phyloP scores from a whole-genome alignment of 192 early-diverging fungal species.

The Diversispora epigaea region DNA sequence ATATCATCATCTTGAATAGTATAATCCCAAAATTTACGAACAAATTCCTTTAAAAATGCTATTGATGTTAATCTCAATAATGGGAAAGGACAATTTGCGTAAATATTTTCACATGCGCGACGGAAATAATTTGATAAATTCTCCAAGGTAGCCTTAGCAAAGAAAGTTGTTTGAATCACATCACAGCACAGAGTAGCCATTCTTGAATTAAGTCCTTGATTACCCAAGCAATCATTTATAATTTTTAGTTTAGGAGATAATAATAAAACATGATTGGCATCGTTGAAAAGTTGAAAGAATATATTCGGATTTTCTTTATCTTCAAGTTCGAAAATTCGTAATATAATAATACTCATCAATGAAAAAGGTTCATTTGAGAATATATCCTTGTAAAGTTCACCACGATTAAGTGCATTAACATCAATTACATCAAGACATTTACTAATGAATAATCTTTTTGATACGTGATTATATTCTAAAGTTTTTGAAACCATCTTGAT shows the following conservation, averaged over 20 bases:
- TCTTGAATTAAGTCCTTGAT: neutral
- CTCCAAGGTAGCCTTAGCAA: neutral
- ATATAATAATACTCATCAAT: slow-evolving; percentile 2
- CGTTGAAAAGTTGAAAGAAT: slow-evolving; percentile 8
- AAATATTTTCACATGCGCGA: neutral
- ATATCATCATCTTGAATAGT: neutral
- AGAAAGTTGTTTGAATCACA: slow-evolving; percentile 29
- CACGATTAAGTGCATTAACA: neutral
- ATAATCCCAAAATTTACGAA: slow-evolving; percentile 18
- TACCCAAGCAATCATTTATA: slow-evolving; percentile 13
- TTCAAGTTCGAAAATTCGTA: neutral
- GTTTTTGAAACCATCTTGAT: neutral
- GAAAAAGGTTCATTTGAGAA: slow-evolving; percentile 10
- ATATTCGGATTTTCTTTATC: neutral
- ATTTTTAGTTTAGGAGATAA: slow-evolving; percentile 1
- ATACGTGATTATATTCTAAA: neutral
- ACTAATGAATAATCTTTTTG: slow-evolving; percentile 16
- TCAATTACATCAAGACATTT: slow-evolving; percentile 9
- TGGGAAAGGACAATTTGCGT: neutral
- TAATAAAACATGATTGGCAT: neutral
- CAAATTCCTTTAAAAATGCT: slow-evolving; percentile 31
- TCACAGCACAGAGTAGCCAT: slow-evolving; percentile 28
- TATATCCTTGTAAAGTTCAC: slow-evolving; percentile 10
- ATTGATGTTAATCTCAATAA: slow-evolving; percentile 23
- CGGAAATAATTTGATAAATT: neutral